These are phyloP conservation scores for Melastoma malabathricum DNA, from an alignment of 345 rosid genomes.

Conservation along the genomic window DNA sequence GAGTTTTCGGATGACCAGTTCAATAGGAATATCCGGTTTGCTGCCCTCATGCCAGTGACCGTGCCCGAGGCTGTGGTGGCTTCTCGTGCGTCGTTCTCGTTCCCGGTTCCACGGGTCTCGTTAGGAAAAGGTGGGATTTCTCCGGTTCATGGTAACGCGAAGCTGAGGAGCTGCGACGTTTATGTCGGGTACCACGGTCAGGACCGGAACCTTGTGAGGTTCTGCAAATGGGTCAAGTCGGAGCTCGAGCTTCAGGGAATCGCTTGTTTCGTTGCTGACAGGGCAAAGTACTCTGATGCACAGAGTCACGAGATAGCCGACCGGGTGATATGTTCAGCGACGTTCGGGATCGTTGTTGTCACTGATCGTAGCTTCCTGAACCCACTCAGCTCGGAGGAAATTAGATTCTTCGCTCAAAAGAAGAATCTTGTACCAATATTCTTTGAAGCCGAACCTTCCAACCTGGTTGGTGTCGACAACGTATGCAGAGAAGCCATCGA, in stretches of 20 bases:
- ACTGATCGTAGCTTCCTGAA: constrained; percentile 49
- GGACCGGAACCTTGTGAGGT: constrained; percentile 62
- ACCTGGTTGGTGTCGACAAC: constrained; percentile 45
- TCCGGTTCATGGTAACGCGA: constrained; percentile 49
- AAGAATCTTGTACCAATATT: constrained; percentile 77
- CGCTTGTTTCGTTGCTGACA: constrained; percentile 81
- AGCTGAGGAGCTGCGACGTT: constrained; percentile 84
- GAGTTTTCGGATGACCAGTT: constrained; percentile 62
- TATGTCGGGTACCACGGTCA: constrained; percentile 81
- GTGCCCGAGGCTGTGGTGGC: constrained; percentile 43
- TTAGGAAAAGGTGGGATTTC: constrained; percentile 60
- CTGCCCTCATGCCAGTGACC: constrained; percentile 40
- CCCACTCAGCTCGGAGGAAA: constrained; percentile 65
- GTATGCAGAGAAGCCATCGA: constrained; percentile 78
- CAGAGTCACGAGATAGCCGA: constrained; percentile 89
- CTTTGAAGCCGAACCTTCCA: constrained; percentile 52
- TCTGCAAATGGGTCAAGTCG: constrained; percentile 89
- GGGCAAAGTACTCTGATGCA: constrained; percentile 58
- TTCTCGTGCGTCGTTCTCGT: constrained; percentile 67
- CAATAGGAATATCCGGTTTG: constrained; percentile 42
- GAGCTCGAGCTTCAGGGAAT: constrained; percentile 92
- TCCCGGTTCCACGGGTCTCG: constrained; percentile 80
- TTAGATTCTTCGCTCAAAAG: constrained; percentile 80
- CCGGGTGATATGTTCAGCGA: constrained; percentile 69
- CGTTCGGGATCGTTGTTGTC: constrained; percentile 68